Base-by-base conservation (phyloP, 2,329 filamentous ascomycete genomes). In the Trichoderma guizhouense region DNA sequence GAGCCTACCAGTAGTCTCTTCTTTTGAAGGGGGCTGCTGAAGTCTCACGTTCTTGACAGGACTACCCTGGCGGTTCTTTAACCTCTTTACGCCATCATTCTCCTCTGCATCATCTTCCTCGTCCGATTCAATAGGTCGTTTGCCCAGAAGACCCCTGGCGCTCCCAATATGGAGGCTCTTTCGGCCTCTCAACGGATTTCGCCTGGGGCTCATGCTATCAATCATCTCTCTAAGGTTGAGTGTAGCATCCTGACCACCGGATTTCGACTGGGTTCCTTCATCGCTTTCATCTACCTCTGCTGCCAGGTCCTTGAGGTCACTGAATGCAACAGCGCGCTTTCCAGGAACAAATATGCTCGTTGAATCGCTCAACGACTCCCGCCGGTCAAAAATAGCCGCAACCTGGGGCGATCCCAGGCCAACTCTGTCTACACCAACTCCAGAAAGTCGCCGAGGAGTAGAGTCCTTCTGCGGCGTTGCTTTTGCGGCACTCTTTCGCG, bases 81-180 rank as follows among this genome's bases (percentile, higher is more conserved):
- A 85, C 74, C 92, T 86, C 81, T 94, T 94, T 69, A 91, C 82
- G 15, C 89, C 87, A 73, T 88, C 88, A 34, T 83, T 83, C 53
- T 90, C 88, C 66, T 88, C 86, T 8, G 84, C 85, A 5, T 89
- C 88, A 1, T 90, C 90, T 11, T 89, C 88, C 14, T 87, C 84
- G 73, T 94, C 92, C 64, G 94, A 85, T 79, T 95, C 92, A 15
- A 83, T 83, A 0, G 92, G 92, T 62, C 92, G 86, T 80, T 95
- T 95, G 7, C 92, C 92, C 6, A 95, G 84, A 24, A 95, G 81
- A 0, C 92, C 92, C 73, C 84, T 89, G 15, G 92, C 92, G 76
- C 91, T 92, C 53, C 92, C 92, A 24, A 93, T 89, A 74, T 92
- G 90, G 64, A 95, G 84, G 78, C 92, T 95, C 82, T 95, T 95